Evolutionary conservation across 371 early-diverging fungal genomes (phyloP), one percentile per base, ranked within the genome.

Genomic region (Rhizopus microsporus): DNA sequence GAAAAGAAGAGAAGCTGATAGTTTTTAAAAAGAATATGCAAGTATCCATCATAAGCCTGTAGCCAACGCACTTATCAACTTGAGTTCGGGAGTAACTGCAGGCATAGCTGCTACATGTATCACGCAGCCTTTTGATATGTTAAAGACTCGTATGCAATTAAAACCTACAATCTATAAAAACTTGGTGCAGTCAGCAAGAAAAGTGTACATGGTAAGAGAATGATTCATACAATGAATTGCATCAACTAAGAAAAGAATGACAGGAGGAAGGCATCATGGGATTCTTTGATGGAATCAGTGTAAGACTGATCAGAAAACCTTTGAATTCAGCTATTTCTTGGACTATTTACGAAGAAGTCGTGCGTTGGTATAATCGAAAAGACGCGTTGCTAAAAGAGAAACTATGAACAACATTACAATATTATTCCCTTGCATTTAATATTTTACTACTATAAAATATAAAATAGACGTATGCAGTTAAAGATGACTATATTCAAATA

Each of bases 51-150:
- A 61, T 42, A 31, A 63, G 4, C 58, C 60, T 13, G 51, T 79
- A 3, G 74, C 76, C 5, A 75, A 80, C 57, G 67, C 62, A n/a
- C 55, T 68, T 0, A 56, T 80, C 32, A 80, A 77, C 58, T 55
- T 80, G 47, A 67, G 72, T 15, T 71, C 80, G 9, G 80, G 93
- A 23, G 72, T 92, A 3, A 54, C 79, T 4, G 86, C 90, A 17
- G 93, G 93, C 0, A 70, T 91, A 31, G 69, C 84, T 13, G 91
- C 97, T 4, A 92, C 94, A 16, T 77, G 84, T 15, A 62, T 90
- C 16, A 96, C 96, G 3, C 95, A 97, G 49, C 98, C 98, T 2
- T 97, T 97, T 71, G 96, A 95, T 61, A 78, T 95, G 84, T 72
- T 96, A 51, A 93, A 94, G 60, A 96, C 97, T 2, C 83, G 96